Evolutionary conservation across 225 moss, liverwort and hornwort species (phyloP).

Genomic region (Ulota crispa): DNA sequence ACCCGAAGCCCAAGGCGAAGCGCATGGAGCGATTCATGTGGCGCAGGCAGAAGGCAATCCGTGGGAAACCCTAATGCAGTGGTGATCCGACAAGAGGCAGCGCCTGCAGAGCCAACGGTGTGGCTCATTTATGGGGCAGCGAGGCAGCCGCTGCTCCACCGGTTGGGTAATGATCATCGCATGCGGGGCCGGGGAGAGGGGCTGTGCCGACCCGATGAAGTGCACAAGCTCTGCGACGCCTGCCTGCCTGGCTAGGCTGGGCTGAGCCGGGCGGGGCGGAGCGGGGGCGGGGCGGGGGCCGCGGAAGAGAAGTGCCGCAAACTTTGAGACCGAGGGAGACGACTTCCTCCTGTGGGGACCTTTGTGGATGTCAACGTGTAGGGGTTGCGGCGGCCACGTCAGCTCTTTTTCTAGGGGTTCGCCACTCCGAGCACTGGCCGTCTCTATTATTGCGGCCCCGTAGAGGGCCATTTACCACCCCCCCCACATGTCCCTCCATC

Average conservation of each 20-base stretch:
- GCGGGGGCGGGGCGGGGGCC: not conserved
- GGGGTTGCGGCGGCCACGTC: slow-evolving; percentile 14
- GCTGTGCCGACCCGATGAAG: not conserved
- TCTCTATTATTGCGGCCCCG: slow-evolving; percentile 3
- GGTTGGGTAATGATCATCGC: slow-evolving; percentile 17
- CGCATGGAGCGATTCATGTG: not conserved
- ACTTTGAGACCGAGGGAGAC: not conserved
- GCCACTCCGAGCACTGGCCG: not conserved
- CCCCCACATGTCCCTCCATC: too few species aligned
- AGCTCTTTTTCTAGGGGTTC: not conserved
- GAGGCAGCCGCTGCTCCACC: not conserved
- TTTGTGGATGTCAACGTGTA: slow-evolving; percentile 14
- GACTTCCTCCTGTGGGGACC: slow-evolving; percentile 1
- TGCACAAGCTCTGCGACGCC: not conserved
- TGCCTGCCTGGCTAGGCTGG: not conserved
- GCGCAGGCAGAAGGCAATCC: not conserved
- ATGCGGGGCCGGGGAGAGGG: not conserved
- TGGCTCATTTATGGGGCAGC: slow-evolving; percentile 5
- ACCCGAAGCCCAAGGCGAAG: not conserved
- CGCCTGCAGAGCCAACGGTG: slow-evolving; percentile 21
- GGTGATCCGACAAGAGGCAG: slow-evolving; percentile 9
- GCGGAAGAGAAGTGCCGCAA: not conserved
- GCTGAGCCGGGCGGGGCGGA: too few species aligned
- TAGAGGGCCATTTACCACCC: not conserved
- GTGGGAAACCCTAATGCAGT: slow-evolving; percentile 14